A percentile compares a stretch with the other conserved stretches of the same genome.
These are phyloP conservation scores for Fusarium sulawesiense DNA, from an alignment of 2,329 filamentous ascomycete species.

Conservation along the genomic window DNA sequence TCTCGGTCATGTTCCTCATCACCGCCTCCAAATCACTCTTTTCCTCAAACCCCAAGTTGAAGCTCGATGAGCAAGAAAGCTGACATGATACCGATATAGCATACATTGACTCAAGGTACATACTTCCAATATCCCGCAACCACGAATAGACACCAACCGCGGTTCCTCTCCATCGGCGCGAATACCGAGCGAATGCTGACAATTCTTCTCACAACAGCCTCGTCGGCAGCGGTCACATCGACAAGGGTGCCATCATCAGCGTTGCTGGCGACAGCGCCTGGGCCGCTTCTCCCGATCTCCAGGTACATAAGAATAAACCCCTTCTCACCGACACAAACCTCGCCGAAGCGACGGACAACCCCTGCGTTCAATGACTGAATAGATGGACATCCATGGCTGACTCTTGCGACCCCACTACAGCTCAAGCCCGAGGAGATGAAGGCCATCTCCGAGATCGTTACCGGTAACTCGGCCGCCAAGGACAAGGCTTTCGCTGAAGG, in stretches of 20 bases:
- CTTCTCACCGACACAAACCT: constrained; percentile 2
- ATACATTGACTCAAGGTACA: constrained; percentile 65
- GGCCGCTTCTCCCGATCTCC: constrained; percentile 77
- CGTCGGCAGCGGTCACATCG: constrained; percentile 80
- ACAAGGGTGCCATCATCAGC: constrained; percentile 88
- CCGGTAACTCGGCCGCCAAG: constrained; percentile 58
- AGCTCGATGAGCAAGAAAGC: constrained; percentile 17
- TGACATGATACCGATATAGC: constrained; percentile 50
- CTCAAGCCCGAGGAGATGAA: constrained; percentile 67
- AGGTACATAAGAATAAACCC: constrained; percentile 71
- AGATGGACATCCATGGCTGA: constrained; percentile 13
- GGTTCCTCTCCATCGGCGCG: not conserved
- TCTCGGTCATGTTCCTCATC: constrained; percentile 30
- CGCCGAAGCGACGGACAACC: not conserved
- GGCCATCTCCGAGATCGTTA: constrained; percentile 65
- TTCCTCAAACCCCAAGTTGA: constrained; percentile 27
- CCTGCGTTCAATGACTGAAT: constrained; percentile 1
- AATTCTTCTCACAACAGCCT: constrained; percentile 67
- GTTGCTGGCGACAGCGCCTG: constrained; percentile 82
- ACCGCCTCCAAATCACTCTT: constrained; percentile 46
- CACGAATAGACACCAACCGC: not conserved
- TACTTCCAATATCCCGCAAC: constrained; percentile 4
- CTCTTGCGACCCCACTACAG: constrained; percentile 37
- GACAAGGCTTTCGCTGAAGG: constrained; percentile 78
- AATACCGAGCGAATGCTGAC: constrained; percentile 41